Evolutionary conservation across 169 alveolate species (phyloP).

Genomic region (Cryptosporidium xiaoi): DNA sequence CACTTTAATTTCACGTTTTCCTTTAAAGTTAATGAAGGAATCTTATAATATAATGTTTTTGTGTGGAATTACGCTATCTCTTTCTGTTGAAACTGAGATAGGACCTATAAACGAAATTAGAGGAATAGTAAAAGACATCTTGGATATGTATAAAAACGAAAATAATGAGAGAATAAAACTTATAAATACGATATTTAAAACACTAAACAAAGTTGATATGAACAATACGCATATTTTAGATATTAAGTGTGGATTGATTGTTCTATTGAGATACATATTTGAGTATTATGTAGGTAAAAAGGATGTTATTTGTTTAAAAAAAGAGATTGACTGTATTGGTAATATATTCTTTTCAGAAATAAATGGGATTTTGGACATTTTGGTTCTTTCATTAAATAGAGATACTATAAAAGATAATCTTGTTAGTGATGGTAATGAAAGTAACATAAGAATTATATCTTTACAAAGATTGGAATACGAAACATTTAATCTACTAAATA

Average conservation of each 20-base stretch:
- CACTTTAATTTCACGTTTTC: slow-evolving; percentile 35
- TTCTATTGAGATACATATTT: not conserved
- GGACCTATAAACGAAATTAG: slow-evolving; percentile 7
- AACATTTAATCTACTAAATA: slow-evolving; percentile 13
- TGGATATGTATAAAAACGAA: slow-evolving; percentile 12
- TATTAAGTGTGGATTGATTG: slow-evolving; percentile 40
- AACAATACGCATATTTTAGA: not conserved
- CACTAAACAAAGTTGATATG: slow-evolving; percentile 9
- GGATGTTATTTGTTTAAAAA: not conserved
- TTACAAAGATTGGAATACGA: slow-evolving; percentile 48
- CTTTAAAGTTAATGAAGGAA: slow-evolving; percentile 16
- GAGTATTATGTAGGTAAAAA: slow-evolving; percentile 18
- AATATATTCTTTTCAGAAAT: slow-evolving; percentile 16
- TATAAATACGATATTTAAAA: slow-evolving; percentile 7
- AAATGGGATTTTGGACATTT: not conserved
- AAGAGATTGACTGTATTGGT: slow-evolving; percentile 8
- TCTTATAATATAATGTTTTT: slow-evolving; percentile 51
- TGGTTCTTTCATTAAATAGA: not conserved
- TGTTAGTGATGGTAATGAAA: not conserved
- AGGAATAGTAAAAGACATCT: slow-evolving; percentile 12
- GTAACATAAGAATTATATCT: not conserved
- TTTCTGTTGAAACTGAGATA: slow-evolving; percentile 47
- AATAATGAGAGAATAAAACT: slow-evolving; percentile 40
- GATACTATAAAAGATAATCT: no score
- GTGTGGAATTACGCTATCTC: slow-evolving; percentile 33